Conservation (phyloP, 108 stramenopile species). For the Seminavis robusta region DNA sequence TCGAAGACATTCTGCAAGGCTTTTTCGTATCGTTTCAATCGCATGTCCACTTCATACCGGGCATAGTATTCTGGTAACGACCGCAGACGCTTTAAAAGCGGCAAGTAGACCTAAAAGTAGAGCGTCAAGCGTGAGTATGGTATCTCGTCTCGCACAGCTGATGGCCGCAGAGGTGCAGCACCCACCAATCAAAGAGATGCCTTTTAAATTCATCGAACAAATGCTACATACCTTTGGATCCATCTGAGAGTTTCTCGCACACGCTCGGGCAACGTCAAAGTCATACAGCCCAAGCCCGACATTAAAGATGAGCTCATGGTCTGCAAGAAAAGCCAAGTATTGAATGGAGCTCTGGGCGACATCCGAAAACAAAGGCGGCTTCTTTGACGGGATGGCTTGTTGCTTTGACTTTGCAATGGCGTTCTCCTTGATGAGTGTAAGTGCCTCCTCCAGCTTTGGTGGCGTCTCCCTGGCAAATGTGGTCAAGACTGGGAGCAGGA, state of each 20-base stretch:
- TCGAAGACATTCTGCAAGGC: conserved; percentile 63
- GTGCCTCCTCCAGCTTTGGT: conserved; percentile 73
- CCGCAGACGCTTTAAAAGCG: conserved; percentile 70
- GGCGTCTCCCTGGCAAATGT: conserved; percentile 88
- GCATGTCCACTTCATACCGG: conserved; percentile 77
- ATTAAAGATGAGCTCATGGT: conserved; percentile 81
- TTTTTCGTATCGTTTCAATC: conserved; percentile 69
- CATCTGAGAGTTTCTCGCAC: conserved; percentile 90
- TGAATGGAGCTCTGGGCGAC: conserved; percentile 75
- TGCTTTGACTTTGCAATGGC: conserved; percentile 22
- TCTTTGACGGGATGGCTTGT: conserved; percentile 14
- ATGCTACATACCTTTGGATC: conserved; percentile 94
- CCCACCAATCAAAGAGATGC: no score
- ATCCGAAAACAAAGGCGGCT: conserved; percentile 62
- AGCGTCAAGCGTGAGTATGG: no score
- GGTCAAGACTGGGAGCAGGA: conserved; percentile 79
- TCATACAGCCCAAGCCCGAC: conserved; percentile 91
- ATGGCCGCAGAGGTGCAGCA: no score
- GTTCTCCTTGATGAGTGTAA: conserved; percentile 59
- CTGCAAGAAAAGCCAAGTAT: conserved; percentile 88
- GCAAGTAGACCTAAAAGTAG: no score
- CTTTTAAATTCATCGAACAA: no score
- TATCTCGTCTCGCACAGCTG: no score
- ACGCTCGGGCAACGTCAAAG: conserved; percentile 84
- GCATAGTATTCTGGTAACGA: conserved; percentile 50